phyloP scores from a whole-genome alignment of 2,329 filamentous ascomycete genomes.

The Fusarium falciforme region DNA sequence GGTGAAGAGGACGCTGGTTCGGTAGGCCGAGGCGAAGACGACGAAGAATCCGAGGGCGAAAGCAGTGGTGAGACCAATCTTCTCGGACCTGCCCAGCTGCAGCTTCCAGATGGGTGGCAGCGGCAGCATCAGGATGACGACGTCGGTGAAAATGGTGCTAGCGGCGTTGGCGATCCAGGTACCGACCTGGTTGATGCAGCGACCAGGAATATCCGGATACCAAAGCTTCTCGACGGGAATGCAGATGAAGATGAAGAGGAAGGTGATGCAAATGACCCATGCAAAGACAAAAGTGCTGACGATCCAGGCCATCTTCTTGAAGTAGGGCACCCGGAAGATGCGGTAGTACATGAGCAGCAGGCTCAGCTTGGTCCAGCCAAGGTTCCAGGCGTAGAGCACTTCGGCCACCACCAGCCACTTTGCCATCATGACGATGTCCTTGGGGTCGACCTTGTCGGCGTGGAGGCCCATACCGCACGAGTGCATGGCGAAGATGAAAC shows the following conservation, averaged over 20 bases:
- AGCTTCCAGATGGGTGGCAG: constrained; percentile 59
- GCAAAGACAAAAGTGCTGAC: constrained; percentile 57
- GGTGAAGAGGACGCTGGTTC: constrained; percentile 59
- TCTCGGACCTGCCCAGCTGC: constrained; percentile 54
- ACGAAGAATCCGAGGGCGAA: constrained; percentile 61
- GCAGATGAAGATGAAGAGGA: constrained; percentile 65
- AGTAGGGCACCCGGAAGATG: constrained; percentile 59
- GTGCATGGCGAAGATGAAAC: constrained; percentile 62
- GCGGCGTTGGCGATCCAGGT: constrained; percentile 63
- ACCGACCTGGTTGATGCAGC: constrained; percentile 61
- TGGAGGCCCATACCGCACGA: constrained; percentile 60
- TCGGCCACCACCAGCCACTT: constrained; percentile 62
- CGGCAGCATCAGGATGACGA: constrained; percentile 58
- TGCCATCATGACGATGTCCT: constrained; percentile 56
- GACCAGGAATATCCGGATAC: constrained; percentile 57
- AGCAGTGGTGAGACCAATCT: constrained; percentile 56
- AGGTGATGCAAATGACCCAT: constrained; percentile 61
- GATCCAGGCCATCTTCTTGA: constrained; percentile 55
- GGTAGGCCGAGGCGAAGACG: constrained; percentile 61
- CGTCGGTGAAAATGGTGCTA: constrained; percentile 59
- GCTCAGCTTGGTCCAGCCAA: constrained; percentile 62
- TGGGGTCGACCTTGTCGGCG: constrained; percentile 51
- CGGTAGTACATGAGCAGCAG: constrained; percentile 65
- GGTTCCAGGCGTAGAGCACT: constrained; percentile 59
- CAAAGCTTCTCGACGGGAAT: constrained; percentile 61